Conservation (phyloP, 345 rosid species). For the Brassica juncea region DNA sequence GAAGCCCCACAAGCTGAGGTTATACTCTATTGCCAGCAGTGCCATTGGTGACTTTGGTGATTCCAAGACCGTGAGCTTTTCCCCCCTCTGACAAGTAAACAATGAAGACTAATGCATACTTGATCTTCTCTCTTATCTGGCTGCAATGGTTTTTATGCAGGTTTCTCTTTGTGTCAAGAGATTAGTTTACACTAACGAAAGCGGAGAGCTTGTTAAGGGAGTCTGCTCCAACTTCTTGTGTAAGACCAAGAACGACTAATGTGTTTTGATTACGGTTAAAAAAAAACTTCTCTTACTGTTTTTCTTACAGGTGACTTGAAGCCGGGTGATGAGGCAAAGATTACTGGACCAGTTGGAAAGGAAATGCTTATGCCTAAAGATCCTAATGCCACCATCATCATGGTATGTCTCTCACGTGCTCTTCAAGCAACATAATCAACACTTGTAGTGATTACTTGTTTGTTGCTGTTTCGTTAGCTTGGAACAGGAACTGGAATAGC, state of each 20-base stretch:
- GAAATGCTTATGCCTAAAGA: conserved; percentile 99
- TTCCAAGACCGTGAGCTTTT: conserved; percentile 81
- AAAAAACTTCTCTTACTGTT: neutral
- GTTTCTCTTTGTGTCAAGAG: conserved; percentile 95
- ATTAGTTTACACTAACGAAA: conserved; percentile 81
- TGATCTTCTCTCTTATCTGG: conserved; percentile 5
- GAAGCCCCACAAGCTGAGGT: conserved; percentile 95
- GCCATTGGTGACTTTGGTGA: conserved; percentile 98
- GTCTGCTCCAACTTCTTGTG: conserved; percentile 99
- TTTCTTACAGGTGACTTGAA: conserved; percentile 66
- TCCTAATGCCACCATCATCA: conserved; percentile 87
- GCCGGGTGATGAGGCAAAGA: conserved; percentile 79
- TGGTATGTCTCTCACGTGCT: conserved; percentile 45
- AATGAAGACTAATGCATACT: neutral
- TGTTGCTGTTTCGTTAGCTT: conserved; percentile 46
- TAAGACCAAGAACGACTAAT: conserved; percentile 40
- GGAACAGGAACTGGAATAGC: conserved; percentile 95
- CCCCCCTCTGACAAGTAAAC: neutral
- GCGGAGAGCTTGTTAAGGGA: conserved; percentile 86
- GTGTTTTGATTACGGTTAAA: neutral
- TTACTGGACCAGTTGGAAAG: conserved; percentile 95
- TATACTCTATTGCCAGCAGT: conserved; percentile 98
- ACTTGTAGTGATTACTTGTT: neutral
- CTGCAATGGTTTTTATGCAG: conserved; percentile 42
- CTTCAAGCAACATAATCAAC: too few species aligned